Base-by-base conservation (phyloP, 768 basidiomycete genomes). In the Zangia roseola region DNA sequence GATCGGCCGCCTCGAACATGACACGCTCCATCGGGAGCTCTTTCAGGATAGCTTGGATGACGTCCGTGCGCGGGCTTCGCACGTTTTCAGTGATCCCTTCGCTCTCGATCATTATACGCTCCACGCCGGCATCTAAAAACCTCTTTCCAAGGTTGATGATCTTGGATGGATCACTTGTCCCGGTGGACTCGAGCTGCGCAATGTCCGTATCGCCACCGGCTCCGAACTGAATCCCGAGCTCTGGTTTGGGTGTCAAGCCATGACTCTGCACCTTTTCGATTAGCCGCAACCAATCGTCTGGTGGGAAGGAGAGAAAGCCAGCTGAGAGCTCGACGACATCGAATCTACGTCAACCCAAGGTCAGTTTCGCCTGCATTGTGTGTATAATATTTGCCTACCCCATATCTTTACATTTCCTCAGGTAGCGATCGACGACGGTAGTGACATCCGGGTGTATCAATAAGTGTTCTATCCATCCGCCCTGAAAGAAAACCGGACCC, bases 81-180 rank as follows among this genome's bases (percentile, higher is more conserved):
- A 76, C 74, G 57, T 76, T 76, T 56, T 76, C 74, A 1, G 74
- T 75, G 54, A 76, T 75, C 12, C 74, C 72, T 49, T 74, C 75
- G 47, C 71, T 73, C 54, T 77, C 74, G 40, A 75, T 77, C 74
- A 74, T 72, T 38, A 75, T 69, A 63, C 73, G 73, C 62, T 76
- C 54, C 10, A 73, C 71, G 6, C 72, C 73, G 1, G 71, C 71
- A n/a, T 76, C 63, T 6, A 76, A 45, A 45, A 76, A 71, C 6
- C 55, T 63, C 13, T 70, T 70, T 19, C 70, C 73, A 17, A 72
- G 62, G 52, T 72, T 69, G 36, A 76, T 69, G 20, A 74, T 39
- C 17, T 36, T 55, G 6, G 53, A 55, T 16, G 52, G 44, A 45
- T 50, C 44, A 23, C 47, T 56, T 20, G 69, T 74, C 1, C 73